Conservation (phyloP, 73 alveolate genomes). For the Stentor coeruleus region DNA sequence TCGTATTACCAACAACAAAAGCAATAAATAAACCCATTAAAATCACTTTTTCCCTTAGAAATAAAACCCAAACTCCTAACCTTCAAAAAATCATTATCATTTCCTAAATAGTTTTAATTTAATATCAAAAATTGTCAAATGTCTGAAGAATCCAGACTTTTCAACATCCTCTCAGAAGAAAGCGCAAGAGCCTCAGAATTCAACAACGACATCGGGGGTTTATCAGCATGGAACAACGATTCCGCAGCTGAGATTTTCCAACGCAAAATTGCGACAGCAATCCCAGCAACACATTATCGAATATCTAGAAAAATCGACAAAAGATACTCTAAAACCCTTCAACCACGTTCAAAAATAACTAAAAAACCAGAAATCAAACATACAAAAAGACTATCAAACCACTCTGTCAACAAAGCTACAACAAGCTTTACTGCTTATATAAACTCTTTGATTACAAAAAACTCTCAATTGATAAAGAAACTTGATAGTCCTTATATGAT, state of each 20-base stretch:
- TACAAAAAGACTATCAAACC: not conserved
- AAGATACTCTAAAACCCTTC: not conserved
- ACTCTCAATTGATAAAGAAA: not conserved
- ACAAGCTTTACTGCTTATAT: not conserved
- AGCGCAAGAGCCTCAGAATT: not conserved
- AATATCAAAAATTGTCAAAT: not conserved
- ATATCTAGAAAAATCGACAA: not conserved
- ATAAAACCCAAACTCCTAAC: too few relatives aligned
- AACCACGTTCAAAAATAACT: not conserved
- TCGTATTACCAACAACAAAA: too few relatives aligned
- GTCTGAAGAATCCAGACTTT: not conserved
- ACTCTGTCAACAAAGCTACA: not conserved
- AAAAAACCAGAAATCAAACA: not conserved
- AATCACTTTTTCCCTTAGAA: too few relatives aligned
- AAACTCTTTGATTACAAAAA: not conserved
- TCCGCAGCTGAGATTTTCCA: not conserved
- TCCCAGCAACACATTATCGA: not conserved
- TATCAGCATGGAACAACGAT: not conserved
- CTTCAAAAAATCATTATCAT: too few relatives aligned
- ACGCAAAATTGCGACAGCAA: not conserved
- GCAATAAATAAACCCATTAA: too few relatives aligned
- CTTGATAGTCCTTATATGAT: too few relatives aligned
- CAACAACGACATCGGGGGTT: not conserved
- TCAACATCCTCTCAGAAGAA: not conserved
- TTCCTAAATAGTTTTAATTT: not conserved